Evolutionary conservation across 2,329 filamentous ascomycete species (phyloP), one percentile per base, ranked within the genome.

Genomic region (Epichloe sibirici): DNA sequence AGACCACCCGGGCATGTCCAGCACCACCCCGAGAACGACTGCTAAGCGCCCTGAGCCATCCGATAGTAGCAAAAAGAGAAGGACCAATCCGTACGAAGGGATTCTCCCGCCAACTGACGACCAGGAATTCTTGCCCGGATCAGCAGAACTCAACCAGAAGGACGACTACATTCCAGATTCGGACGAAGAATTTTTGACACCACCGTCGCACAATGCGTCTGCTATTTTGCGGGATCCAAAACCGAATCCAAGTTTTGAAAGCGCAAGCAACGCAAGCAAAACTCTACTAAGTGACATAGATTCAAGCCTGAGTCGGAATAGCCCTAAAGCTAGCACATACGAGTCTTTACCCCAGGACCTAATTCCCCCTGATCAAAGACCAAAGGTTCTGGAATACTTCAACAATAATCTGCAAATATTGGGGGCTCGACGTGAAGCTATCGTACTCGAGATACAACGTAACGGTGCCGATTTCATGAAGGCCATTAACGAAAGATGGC

Each of bases 121-220:
- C 54, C 52, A 31, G 62, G 63, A 25, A 23, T 37, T 35, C 12
- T n/a, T 31, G 13, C 28, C 31, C 11, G 23, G 21, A 48, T 28
- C n/a, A 37, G 35, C 45, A 13, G 44, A 37, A 8, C 21, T 34
- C 21, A 15, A 35, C 2, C 48, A 49, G 45, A 57, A 40, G 21
- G 58, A 69, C 51, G 65, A 69, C 34, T 65, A 68, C 37, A 74
- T 81, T 42, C 69, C 75, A 49, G 78, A 82, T 57, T 82, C 78
- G 0, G 78, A 81, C 45, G 78, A 81, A 44, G 77, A 81, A 44
- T 74, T 73, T 43, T 58, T 74, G 40, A 74, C 59, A 54, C 61
- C 51, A 59, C 66, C 60, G 21, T 64, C 63, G 15, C 58, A 58
- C 47, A 61, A 58, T 21, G 55, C 39, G 1, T 45, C 52, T 28